Conservation (phyloP, 2,329 filamentous ascomycete species). For the Neophaeococcomyces mojaviensis region DNA sequence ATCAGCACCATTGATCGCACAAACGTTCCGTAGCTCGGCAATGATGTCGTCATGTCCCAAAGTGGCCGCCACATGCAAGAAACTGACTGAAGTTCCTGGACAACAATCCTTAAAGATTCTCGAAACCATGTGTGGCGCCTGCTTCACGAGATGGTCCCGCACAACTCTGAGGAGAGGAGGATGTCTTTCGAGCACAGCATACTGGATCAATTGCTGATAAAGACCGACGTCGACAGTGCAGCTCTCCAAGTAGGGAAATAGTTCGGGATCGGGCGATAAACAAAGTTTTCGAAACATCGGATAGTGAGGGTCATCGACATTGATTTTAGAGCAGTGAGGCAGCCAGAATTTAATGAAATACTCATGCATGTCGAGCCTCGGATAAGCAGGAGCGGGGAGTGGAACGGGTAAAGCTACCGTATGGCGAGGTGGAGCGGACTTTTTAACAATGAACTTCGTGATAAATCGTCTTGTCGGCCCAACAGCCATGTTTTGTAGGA, state of each 20-base stretch:
- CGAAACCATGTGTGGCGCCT: neutral
- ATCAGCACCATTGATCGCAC: neutral
- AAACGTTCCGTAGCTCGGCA: neutral
- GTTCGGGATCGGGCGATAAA: neutral
- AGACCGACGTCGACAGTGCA: neutral
- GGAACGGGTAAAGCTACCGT: neutral
- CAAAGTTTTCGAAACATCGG: neutral
- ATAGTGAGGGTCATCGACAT: neutral
- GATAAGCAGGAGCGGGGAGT: neutral
- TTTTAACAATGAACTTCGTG: neutral
- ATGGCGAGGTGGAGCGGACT: neutral
- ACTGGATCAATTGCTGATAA: neutral
- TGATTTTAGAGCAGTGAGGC: neutral
- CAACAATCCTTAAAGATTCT: neutral
- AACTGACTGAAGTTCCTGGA: neutral
- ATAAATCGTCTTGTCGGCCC: neutral
- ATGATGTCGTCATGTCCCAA: neutral
- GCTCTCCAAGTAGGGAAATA: neutral
- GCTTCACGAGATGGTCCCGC: neutral
- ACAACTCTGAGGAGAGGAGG: neutral
- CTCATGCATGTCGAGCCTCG: neutral
- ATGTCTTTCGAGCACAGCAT: neutral
- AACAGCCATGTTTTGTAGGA: neutral
- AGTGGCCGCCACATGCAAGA: neutral
- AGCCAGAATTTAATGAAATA: neutral